These are phyloP conservation scores for Solanum hybrid DNA, from an alignment of 305 asterid species.

Conservation along the genomic window DNA sequence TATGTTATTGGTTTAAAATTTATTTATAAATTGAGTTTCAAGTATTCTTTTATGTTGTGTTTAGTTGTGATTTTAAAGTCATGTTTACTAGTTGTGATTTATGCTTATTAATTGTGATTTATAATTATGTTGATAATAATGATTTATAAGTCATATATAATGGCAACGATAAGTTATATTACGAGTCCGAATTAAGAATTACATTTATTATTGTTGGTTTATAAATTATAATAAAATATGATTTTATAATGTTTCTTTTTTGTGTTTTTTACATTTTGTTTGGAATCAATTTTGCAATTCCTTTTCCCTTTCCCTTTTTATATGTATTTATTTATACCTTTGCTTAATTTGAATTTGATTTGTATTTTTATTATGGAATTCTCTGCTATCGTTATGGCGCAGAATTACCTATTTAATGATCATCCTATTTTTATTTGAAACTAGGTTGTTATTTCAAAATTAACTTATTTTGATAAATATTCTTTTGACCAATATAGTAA, in stretches of 20 bases:
- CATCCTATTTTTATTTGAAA: background rate
- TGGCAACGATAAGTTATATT: background rate
- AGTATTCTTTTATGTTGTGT: background rate
- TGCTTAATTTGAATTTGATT: background rate
- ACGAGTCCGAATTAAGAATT: background rate
- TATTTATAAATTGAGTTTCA: background rate
- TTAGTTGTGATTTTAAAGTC: background rate
- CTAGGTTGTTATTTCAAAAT: background rate
- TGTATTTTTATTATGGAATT: background rate
- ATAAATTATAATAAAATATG: background rate
- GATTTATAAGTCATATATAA: background rate
- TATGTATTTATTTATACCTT: background rate
- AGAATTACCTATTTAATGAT: background rate
- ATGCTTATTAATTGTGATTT: background rate
- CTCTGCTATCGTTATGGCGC: background rate
- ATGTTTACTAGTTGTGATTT: background rate
- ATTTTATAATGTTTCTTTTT: background rate
- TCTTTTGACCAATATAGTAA: background rate
- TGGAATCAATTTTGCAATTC: background rate
- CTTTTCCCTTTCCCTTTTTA: background rate
- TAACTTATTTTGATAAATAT: background rate
- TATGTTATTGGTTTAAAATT: too few species aligned
- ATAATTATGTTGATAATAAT: background rate
- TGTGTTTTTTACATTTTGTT: background rate
- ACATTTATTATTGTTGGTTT: background rate